Percentiles rank a stretch among this genome's conserved stretches.
These are phyloP conservation scores for Capronia epimyces DNA, from an alignment of 2,329 filamentous ascomycete species.

Conservation along the genomic window DNA sequence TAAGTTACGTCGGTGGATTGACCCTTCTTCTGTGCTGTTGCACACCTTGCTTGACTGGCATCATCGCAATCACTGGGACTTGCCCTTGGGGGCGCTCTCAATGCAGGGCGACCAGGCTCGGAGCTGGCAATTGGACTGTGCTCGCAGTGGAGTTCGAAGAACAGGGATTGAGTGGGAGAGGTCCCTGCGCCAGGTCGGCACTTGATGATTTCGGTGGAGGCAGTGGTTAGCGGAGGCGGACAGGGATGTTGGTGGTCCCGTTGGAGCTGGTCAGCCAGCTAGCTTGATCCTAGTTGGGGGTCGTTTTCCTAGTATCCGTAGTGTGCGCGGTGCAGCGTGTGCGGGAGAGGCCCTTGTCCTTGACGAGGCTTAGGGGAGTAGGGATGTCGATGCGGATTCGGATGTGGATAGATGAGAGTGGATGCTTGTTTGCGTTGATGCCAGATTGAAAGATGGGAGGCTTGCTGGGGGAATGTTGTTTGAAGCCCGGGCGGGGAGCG, in stretches of 20 bases:
- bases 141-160: conserved; percentile 13
- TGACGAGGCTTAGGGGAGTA: conserved; percentile 20
- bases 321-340: background rate
- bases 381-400: conserved; percentile 14
- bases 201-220: conserved; percentile 20
- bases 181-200: conserved; percentile 14
- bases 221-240: background rate
- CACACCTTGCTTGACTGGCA: conserved; percentile 13
- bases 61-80: conserved; percentile 16
- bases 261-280: background rate
- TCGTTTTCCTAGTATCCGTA: background rate
- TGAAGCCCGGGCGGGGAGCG: background rate
- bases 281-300: background rate
- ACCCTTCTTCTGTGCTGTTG: conserved; percentile 7
- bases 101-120: conserved; percentile 18
- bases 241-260: conserved; percentile 1
- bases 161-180: conserved; percentile 1
- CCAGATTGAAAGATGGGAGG: conserved; percentile 22
- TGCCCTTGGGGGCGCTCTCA: conserved; percentile 3
- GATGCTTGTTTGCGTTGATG: conserved; percentile 12
- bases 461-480: background rate
- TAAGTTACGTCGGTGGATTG: conserved; percentile 23
- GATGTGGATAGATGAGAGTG: conserved; percentile 8
- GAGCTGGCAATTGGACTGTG: conserved; percentile 6
- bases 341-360: conserved; percentile 5